A percentile compares a stretch with the other conserved stretches of the same genome.
These are phyloP conservation scores for Ogataea neopini DNA, from an alignment of 805 yeast species.

Conservation along the genomic window DNA sequence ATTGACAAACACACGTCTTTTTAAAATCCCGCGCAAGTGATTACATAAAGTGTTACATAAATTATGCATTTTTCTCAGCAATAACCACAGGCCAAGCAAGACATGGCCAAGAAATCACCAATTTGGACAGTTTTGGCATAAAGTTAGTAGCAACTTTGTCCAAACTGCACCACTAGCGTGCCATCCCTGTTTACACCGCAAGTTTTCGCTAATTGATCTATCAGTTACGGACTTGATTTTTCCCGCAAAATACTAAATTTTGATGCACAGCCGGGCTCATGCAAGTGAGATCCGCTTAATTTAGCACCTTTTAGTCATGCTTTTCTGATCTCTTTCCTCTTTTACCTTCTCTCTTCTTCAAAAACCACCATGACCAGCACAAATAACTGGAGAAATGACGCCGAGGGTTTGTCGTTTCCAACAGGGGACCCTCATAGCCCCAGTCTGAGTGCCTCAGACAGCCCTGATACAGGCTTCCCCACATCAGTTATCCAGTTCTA, in stretches of 20 bases:
- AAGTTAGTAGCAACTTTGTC: no score
- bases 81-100: no score
- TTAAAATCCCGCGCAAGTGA: neutral
- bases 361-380: neutral
- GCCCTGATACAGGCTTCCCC: neutral
- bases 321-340: neutral
- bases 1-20: neutral
- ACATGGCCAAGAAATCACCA: no score
- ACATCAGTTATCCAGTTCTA: slow-evolving; percentile 10
- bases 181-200: no score
- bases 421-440: neutral
- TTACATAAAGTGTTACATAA: no score
- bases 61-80: no score
- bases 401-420: neutral
- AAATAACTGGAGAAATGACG: neutral
- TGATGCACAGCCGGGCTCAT: slow-evolving; percentile 2
- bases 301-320: neutral
- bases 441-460: neutral
- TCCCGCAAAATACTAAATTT: neutral
- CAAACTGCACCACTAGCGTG: no score
- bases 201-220: no score
- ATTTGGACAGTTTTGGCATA: no score
- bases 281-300: neutral
- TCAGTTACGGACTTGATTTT: no score
- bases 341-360: neutral